phyloP scores from a whole-genome alignment of 1,284 basidiomycete species.

The Microbotryum intermedium region DNA sequence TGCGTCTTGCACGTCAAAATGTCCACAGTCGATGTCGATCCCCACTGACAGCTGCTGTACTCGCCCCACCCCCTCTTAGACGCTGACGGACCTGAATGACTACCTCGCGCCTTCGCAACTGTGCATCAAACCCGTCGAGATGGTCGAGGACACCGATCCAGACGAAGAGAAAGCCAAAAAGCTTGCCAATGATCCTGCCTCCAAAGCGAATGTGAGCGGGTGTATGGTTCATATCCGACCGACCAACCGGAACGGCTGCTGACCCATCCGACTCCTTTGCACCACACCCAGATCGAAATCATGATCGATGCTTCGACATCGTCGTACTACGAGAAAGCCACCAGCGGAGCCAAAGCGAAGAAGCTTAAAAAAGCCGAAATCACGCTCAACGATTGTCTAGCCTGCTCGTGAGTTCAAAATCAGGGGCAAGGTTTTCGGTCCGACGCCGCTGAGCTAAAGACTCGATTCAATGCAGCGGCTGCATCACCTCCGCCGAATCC shows the following conservation, averaged over 20 bases:
- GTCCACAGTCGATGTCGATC: neutral
- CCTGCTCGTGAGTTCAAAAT: constrained; percentile 41
- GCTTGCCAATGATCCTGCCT: constrained; percentile 30
- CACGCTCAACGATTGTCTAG: constrained; percentile 85
- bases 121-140: constrained; percentile 86
- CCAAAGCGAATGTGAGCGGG: constrained; percentile 22
- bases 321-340: constrained; percentile 27
- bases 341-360: constrained; percentile 22
- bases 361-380: constrained; percentile 69
- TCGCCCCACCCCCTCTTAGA: constrained; percentile 44
- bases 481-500: constrained; percentile 96
- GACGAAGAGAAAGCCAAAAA: neutral
- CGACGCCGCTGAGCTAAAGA: constrained; percentile 35
- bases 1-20: neutral
- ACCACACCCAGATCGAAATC: constrained; percentile 29
- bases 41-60: neutral
- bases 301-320: constrained; percentile 30
- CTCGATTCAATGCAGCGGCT: constrained; percentile 54
- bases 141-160: constrained; percentile 33
- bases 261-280: neutral
- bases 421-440: constrained; percentile 17
- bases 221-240: constrained; percentile 29
- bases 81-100: constrained; percentile 90
- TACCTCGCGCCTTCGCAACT: constrained; percentile 95
- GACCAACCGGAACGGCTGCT: neutral